Conservation (phyloP, 2,329 filamentous ascomycete species). For the Colletotrichum nymphaeae region DNA sequence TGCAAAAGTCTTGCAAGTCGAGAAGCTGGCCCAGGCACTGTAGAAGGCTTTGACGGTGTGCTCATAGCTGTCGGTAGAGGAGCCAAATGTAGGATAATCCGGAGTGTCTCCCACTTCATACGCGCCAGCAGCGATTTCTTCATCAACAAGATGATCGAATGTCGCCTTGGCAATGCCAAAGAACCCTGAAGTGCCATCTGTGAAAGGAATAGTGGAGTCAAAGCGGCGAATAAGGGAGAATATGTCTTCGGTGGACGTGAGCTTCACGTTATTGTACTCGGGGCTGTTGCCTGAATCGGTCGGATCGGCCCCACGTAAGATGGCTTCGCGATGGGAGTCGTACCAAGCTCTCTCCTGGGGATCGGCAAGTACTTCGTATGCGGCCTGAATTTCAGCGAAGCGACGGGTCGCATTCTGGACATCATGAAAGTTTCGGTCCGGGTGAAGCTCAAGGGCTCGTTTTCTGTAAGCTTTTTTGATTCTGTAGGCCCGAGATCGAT, state of each 20-base stretch:
- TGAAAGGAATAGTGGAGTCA: conserved; percentile 80
- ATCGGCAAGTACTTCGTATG: conserved; percentile 96
- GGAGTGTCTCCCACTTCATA: conserved; percentile 70
- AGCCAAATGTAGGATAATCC: conserved; percentile 86
- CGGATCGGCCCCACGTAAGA: conserved; percentile 74
- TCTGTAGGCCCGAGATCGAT: conserved; percentile 53
- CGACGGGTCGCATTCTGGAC: conserved; percentile 83
- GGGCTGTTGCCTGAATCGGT: conserved; percentile 61
- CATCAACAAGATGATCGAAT: conserved; percentile 83
- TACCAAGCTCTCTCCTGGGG: conserved; percentile 98
- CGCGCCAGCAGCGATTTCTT: conserved; percentile 81
- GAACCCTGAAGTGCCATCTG: conserved; percentile 84
- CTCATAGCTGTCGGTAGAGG: conserved; percentile 80
- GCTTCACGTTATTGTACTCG: conserved; percentile 74
- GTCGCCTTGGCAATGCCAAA: conserved; percentile 81
- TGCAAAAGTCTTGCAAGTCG: conserved; percentile 85
- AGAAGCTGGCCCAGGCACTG: conserved; percentile 80
- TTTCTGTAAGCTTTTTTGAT: conserved; percentile 94
- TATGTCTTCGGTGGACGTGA: conserved; percentile 86
- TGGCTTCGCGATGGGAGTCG: conserved; percentile 90
- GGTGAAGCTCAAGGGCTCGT: conserved; percentile 93
- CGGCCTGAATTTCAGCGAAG: conserved; percentile 92
- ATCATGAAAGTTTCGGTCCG: conserved; percentile 91
- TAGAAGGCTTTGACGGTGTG: conserved; percentile 85
- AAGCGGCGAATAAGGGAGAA: conserved; percentile 83